Conservation (phyloP, 108 stramenopile genomes). For the Fistulifera solaris region DNA sequence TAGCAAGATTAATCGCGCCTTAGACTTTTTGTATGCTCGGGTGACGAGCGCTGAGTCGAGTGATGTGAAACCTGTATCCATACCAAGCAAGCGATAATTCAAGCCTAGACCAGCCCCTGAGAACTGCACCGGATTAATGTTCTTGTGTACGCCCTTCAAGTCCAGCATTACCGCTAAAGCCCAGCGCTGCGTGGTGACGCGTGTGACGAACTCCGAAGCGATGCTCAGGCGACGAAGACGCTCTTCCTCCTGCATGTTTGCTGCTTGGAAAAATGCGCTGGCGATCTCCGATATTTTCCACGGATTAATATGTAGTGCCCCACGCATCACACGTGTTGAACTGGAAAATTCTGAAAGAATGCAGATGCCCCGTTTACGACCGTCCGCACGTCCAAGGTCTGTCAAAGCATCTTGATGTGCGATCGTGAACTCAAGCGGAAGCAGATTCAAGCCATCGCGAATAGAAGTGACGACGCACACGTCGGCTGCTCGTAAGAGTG, state of each 20-base stretch:
- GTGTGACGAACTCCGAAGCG: slow-evolving; percentile 84
- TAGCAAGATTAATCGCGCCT: slow-evolving; percentile 81
- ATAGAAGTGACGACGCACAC: slow-evolving; percentile 87
- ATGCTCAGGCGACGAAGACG: slow-evolving; percentile 61
- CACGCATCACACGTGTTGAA: slow-evolving; percentile 94
- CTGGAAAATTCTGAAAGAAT: slow-evolving; percentile 83
- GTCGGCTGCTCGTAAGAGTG: slow-evolving; percentile 76
- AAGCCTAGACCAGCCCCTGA: slow-evolving; percentile 91
- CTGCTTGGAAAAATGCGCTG: slow-evolving; percentile 56
- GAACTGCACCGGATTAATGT: slow-evolving; percentile 56
- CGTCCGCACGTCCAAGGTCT: slow-evolving; percentile 49
- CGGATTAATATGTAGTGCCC: slow-evolving; percentile 88
- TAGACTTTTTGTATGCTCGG: slow-evolving; percentile 62
- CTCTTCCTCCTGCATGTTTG: slow-evolving; percentile 78
- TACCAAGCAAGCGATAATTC: slow-evolving; percentile 87
- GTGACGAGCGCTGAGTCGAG: slow-evolving; percentile 63
- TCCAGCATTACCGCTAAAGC: slow-evolving; percentile 83
- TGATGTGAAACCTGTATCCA: slow-evolving; percentile 65
- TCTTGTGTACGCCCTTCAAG: slow-evolving; percentile 78
- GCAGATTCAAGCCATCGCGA: slow-evolving; percentile 93
- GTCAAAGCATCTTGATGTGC: slow-evolving; percentile 91
- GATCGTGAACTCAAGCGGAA: slow-evolving; percentile 92
- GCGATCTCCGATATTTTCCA: slow-evolving; percentile 88
- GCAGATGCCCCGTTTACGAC: slow-evolving; percentile 84
- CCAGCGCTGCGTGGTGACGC: slow-evolving; percentile 94